Base-by-base conservation (phyloP, 805 yeast species). In the Saccharomycopsis amapae region DNA sequence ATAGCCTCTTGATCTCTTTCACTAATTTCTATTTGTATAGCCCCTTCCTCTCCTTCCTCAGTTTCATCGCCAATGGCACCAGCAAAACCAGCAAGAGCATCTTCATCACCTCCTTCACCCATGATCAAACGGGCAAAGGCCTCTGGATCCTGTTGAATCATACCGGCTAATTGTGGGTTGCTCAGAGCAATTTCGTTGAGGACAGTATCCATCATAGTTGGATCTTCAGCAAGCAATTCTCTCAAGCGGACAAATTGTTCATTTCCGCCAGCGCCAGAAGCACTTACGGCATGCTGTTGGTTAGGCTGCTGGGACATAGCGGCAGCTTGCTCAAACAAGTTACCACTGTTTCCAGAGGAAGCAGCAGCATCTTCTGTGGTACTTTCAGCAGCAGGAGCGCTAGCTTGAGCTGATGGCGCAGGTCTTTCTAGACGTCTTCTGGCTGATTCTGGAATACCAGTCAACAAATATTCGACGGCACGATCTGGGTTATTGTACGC, bases 401-500 rank as follows among this genome's bases (percentile, higher is more conserved):
- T 58, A 18, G 57, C 49, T 20, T 39, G 56, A 15, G 63, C 56
- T 3, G 34, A 51, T 1, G 45, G 47, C 30, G 51, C 61, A 12
- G 62, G 59, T 9, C 58, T 56, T 20, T 45, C 53, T n/a, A 45
- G 49, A 45, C 56, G 60, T 36, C 46, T 36, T 35, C 38, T 31
- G 52, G 75, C 62, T 25, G 68, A 62, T 57, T 81, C 90, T 19
- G 96, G 96, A 37, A 90, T 76, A 2, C 97, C 97, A 39, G 89
- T 86, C 53, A 93, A 68, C 42, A 93, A 71, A 62, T 90, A 89
- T 62, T 93, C 98, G 12, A 93, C 97, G 0, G 98, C 98, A 58
- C 98, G 79, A 62, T 90, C 97, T 18, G 98, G 97, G 65, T 93
- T 89, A 67, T 90, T 90, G 68, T 79, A 93, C 1, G 98, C 97